These are phyloP conservation scores for Eryngium alpinum DNA, from an alignment of 140 eudicot species.

Conservation along the genomic window DNA sequence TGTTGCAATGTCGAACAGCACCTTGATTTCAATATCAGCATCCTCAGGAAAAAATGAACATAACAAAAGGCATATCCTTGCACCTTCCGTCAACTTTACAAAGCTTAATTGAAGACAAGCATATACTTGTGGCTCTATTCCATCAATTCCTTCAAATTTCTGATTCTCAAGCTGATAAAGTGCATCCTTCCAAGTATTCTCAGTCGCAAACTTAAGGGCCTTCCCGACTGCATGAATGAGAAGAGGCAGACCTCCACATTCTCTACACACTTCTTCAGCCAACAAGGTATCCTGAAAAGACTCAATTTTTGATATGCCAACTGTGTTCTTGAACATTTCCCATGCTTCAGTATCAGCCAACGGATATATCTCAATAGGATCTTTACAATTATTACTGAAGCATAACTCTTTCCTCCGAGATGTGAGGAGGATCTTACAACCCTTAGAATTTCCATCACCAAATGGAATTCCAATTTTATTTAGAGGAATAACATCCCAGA, in stretches of 20 bases:
- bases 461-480: not conserved
- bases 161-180: not conserved
- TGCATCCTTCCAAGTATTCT: not conserved
- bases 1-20: not conserved
- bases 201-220: not conserved
- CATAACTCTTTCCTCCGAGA: not conserved
- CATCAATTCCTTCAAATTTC: not conserved
- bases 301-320: not conserved
- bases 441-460: too few species aligned
- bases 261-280: not conserved
- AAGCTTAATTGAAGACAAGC: slow-evolving; percentile 4
- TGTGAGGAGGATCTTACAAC: slow-evolving; percentile 8
- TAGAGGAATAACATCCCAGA: slow-evolving; percentile 9
- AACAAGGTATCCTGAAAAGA: not conserved
- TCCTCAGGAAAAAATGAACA: slow-evolving; percentile 24
- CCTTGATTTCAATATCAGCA: not conserved
- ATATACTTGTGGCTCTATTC: not conserved
- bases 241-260: slow-evolving; percentile 19
- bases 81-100: not conserved
- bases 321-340: not conserved
- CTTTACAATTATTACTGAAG: not conserved
- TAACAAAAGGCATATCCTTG: slow-evolving; percentile 6
- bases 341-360: slow-evolving; percentile 8
- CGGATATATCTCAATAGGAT: not conserved
- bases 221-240: slow-evolving; percentile 12